phyloP scores from a whole-genome alignment of 2,329 filamentous ascomycete genomes.

The Microascus cirrosus region DNA sequence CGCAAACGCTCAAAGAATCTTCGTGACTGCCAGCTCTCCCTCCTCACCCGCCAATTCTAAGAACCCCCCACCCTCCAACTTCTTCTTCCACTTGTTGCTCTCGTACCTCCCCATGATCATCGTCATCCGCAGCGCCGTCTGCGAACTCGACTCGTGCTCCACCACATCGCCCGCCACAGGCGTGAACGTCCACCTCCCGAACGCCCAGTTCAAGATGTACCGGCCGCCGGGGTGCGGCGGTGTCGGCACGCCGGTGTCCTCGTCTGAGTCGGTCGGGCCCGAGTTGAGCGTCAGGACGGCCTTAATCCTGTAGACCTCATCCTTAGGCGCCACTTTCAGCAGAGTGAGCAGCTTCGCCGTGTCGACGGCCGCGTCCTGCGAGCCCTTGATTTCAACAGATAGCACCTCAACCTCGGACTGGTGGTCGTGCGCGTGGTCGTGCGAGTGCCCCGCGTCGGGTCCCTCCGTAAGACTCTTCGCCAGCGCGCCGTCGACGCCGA shows the following conservation, averaged over 20 bases:
- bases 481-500: slow-evolving; percentile 79
- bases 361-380: slow-evolving; percentile 29
- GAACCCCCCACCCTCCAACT: slow-evolving; percentile 47
- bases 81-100: slow-evolving; percentile 67
- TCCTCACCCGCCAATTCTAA: slow-evolving; percentile 36
- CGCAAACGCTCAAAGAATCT: slow-evolving; percentile 25
- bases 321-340: slow-evolving; percentile 67
- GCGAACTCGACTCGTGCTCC: slow-evolving; percentile 44
- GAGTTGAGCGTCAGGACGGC: slow-evolving; percentile 42
- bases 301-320: slow-evolving; percentile 95
- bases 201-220: slow-evolving; percentile 97
- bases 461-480: slow-evolving; percentile 41
- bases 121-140: slow-evolving; percentile 57
- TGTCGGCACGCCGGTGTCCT: slow-evolving; percentile 11
- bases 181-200: slow-evolving; percentile 90
- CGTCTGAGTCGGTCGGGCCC: slow-evolving; percentile 37
- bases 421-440: slow-evolving; percentile 25
- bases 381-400: slow-evolving; percentile 56
- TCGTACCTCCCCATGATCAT: slow-evolving; percentile 65
- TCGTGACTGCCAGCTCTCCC: slow-evolving; percentile 40
- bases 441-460: slow-evolving; percentile 18
- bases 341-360: slow-evolving; percentile 55
- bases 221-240: slow-evolving; percentile 24
- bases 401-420: slow-evolving; percentile 91
- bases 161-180: slow-evolving; percentile 26